These are phyloP conservation scores for Yamadazyma insecticola DNA, from an alignment of 805 yeast species.

Conservation along the genomic window DNA sequence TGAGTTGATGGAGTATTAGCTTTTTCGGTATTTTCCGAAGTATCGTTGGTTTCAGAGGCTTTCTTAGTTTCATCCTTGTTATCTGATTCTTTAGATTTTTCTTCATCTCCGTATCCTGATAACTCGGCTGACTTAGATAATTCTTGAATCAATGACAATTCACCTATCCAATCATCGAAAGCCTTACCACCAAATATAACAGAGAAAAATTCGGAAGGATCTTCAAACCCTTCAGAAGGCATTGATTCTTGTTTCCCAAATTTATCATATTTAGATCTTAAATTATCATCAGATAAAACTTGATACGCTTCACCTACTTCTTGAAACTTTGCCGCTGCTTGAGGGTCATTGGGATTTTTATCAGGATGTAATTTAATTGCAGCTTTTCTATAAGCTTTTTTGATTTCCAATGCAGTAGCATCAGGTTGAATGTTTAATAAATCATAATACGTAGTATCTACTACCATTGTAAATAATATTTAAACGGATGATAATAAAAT, in stretches of 20 bases:
- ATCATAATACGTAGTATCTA: constrained; percentile 41
- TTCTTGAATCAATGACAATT: constrained; percentile 49
- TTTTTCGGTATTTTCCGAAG: not conserved
- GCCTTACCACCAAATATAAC: constrained; percentile 83
- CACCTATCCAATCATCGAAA: constrained; percentile 82
- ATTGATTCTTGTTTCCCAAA: constrained; percentile 70
- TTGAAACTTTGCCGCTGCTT: constrained; percentile 41
- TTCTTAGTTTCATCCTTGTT: constrained; percentile 20
- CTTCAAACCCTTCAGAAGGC: constrained; percentile 61
- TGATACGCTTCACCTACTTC: constrained; percentile 70
- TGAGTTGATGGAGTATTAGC: not conserved
- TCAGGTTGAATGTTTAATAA: constrained; percentile 27
- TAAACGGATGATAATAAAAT: no score
- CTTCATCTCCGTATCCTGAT: constrained; percentile 33
- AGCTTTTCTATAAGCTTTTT: constrained; percentile 42
- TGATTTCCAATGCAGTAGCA: constrained; percentile 41
- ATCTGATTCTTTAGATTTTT: constrained; percentile 9
- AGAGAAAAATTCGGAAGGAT: constrained; percentile 80
- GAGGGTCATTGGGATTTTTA: constrained; percentile 43
- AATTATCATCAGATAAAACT: constrained; percentile 60
- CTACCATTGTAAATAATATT: constrained; percentile 42
- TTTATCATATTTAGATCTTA: constrained; percentile 67
- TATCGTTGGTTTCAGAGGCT: not conserved
- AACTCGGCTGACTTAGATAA: constrained; percentile 39
- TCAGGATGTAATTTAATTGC: constrained; percentile 43